phyloP scores from a whole-genome alignment of 73 alveolate genomes.

The Loxodes magnus region DNA sequence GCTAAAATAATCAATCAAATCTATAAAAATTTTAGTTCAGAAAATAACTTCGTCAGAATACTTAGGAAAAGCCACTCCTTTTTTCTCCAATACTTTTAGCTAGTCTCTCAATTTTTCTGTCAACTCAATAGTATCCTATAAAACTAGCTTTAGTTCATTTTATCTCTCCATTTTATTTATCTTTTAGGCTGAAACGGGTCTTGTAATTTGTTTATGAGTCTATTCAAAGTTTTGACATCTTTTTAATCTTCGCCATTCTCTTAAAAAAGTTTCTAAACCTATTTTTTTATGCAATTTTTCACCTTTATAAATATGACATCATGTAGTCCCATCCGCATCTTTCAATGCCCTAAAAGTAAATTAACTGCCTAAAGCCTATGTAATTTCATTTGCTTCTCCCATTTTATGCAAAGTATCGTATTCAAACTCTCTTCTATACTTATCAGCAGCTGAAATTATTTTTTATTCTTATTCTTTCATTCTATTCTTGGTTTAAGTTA shows the following conservation, averaged over 20 bases:
- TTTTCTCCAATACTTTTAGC: conserved; percentile 46
- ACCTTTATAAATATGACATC: conserved; percentile 34
- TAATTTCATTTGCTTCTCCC: conserved; percentile 69
- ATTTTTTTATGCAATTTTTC: conserved; percentile 38
- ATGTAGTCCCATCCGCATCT: conserved; percentile 47
- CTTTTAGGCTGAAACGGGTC: conserved; percentile 13
- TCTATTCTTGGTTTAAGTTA: conserved; percentile 24
- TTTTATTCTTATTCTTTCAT: conserved; percentile 41
- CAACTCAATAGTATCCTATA: conserved; percentile 44
- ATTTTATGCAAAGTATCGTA: conserved; percentile 53
- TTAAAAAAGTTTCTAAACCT: conserved; percentile 40
- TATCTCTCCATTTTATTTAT: conserved; percentile 43
- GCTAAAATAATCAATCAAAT: too few species aligned
- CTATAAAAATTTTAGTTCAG: too few species aligned
- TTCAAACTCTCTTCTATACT: conserved; percentile 47
- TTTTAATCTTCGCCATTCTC: conserved; percentile 52
- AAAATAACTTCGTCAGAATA: too few species aligned
- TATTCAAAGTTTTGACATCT: conserved; percentile 34
- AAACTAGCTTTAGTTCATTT: conserved; percentile 47
- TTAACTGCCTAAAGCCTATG: conserved; percentile 33
- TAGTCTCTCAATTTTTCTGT: conserved; percentile 54
- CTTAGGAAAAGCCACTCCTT: conserved; percentile 41
- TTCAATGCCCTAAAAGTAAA: conserved; percentile 44
- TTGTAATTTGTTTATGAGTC: neutral
- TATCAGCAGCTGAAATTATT: conserved; percentile 44